These are phyloP conservation scores for Podaxis carcinomalis DNA, from an alignment of 768 basidiomycete genomes.

Conservation along the genomic window DNA sequence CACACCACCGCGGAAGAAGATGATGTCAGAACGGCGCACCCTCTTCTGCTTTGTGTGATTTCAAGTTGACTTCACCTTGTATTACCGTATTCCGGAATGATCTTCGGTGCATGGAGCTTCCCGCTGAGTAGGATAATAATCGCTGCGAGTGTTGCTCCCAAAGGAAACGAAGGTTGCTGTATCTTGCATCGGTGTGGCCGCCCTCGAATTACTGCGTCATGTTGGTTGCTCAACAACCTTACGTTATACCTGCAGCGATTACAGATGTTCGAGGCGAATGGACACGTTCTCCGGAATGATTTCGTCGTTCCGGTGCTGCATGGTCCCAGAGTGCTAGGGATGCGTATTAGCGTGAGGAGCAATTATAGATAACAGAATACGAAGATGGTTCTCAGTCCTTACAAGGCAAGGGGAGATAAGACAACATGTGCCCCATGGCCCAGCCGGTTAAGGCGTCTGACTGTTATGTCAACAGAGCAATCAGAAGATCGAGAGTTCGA, in stretches of 20 bases:
- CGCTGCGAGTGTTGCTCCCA: slow-evolving; percentile 6
- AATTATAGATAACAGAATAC: background rate
- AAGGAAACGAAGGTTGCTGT: background rate
- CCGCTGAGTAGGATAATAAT: slow-evolving; percentile 7
- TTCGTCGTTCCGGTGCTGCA: slow-evolving; percentile 4
- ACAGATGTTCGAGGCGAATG: slow-evolving; percentile 2
- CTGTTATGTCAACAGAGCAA: background rate
- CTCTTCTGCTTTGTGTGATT: slow-evolving; percentile 1
- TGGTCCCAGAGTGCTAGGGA: background rate
- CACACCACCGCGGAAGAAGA: background rate
- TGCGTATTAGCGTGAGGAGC: background rate
- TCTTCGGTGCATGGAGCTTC: slow-evolving; percentile 5
- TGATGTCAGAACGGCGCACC: background rate
- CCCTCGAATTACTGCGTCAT: background rate
- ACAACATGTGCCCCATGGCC: slow-evolving; percentile 9
- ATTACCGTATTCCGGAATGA: slow-evolving; percentile 5
- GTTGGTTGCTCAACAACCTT: background rate
- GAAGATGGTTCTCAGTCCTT: too few species aligned
- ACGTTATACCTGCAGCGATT: background rate
- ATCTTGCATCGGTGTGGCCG: slow-evolving; percentile 3
- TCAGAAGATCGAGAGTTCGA: slow-evolving; percentile 11
- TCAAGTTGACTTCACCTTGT: slow-evolving; percentile 7
- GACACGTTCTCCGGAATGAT: background rate
- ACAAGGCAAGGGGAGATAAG: background rate
- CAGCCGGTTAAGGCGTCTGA: slow-evolving; percentile 12